A percentile compares a stretch with the other conserved stretches of the same genome.
Evolutionary conservation across 805 yeast genomes (phyloP).

Genomic region (Grigorovia humatica): DNA sequence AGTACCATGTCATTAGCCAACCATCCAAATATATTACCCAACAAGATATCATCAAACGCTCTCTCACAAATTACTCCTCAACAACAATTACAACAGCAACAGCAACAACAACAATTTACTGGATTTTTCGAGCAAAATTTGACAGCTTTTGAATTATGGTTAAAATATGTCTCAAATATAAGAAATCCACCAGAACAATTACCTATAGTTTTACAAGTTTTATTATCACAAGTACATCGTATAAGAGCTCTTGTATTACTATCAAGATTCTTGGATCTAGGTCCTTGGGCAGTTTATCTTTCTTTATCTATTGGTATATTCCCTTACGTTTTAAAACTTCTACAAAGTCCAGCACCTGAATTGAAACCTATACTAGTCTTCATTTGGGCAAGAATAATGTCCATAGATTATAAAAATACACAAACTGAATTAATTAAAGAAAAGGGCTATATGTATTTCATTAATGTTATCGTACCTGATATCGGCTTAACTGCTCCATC

Average conservation of each 20-base stretch:
- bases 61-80: neutral
- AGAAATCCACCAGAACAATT: conserved; percentile 88
- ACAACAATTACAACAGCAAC: conserved; percentile 11
- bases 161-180: conserved; percentile 77
- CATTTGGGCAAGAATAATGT: conserved; percentile 97
- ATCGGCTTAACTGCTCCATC: conserved; percentile 13
- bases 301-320: conserved; percentile 92
- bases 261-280: conserved; percentile 80
- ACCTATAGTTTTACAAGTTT: conserved; percentile 86
- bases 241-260: conserved; percentile 76
- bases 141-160: conserved; percentile 95
- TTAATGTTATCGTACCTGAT: conserved; percentile 56
- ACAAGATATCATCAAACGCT: conserved; percentile 7
- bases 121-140: conserved; percentile 92
- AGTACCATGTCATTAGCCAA: conserved; percentile 30
- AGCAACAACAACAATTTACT: conserved; percentile 62
- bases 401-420: conserved; percentile 81
- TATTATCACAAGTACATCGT: conserved; percentile 88
- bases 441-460: conserved; percentile 79
- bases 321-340: conserved; percentile 80
- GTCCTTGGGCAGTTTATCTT: conserved; percentile 95
- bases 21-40: conserved; percentile 10
- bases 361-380: conserved; percentile 87
- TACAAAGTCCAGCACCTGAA: conserved; percentile 93
- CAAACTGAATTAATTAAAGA: conserved; percentile 90